phyloP scores from a whole-genome alignment of 495 filamentous ascomycete genomes.

The Astrothelium subdiscretum region DNA sequence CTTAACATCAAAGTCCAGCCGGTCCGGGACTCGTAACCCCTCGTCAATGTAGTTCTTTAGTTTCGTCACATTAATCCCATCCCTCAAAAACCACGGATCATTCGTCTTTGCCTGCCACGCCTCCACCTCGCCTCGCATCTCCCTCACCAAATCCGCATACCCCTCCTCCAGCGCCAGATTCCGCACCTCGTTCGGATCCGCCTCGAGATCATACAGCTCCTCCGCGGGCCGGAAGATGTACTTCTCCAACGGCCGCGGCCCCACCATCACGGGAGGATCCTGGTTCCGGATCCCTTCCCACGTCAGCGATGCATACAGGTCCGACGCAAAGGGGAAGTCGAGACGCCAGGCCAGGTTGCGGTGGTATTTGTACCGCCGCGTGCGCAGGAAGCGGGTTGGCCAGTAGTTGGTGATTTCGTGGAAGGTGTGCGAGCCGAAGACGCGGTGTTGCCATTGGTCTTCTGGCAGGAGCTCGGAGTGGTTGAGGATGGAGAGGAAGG shows the following conservation, averaged over 20 bases:
- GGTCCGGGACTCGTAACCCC: slow-evolving; percentile 30
- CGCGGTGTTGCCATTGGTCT: slow-evolving; percentile 16
- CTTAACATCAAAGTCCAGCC: slow-evolving; percentile 31
- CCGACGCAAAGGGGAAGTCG: slow-evolving; percentile 37
- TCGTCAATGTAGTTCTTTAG: slow-evolving; percentile 23
- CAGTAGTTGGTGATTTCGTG: slow-evolving; percentile 39
- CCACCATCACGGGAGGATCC: slow-evolving; percentile 26
- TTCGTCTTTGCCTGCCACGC: slow-evolving; percentile 31
- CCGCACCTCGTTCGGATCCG: slow-evolving; percentile 29
- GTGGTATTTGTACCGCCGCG: slow-evolving; percentile 34
- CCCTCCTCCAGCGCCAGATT: slow-evolving; percentile 26
- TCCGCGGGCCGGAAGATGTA: slow-evolving; percentile 33
- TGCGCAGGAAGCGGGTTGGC: slow-evolving; percentile 36
- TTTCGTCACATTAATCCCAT: slow-evolving; percentile 27
- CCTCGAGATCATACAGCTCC: slow-evolving; percentile 34
- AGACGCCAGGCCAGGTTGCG: slow-evolving; percentile 36
- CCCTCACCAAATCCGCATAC: slow-evolving; percentile 15
- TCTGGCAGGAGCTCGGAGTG: slow-evolving; percentile 9
- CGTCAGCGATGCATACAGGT: slow-evolving; percentile 33
- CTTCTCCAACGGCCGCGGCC: slow-evolving; percentile 24
- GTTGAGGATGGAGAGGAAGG: slow-evolving; percentile 29
- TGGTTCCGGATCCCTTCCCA: slow-evolving; percentile 36
- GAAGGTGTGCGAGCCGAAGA: slow-evolving; percentile 41
- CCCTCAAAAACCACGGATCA: slow-evolving; percentile 34
- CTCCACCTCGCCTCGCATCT: slow-evolving; percentile 23